A percentile compares a stretch with the other conserved stretches of the same genome.
These are phyloP conservation scores for Tricholoma saponaceum DNA, from an alignment of 768 basidiomycete genomes.

Conservation along the genomic window DNA sequence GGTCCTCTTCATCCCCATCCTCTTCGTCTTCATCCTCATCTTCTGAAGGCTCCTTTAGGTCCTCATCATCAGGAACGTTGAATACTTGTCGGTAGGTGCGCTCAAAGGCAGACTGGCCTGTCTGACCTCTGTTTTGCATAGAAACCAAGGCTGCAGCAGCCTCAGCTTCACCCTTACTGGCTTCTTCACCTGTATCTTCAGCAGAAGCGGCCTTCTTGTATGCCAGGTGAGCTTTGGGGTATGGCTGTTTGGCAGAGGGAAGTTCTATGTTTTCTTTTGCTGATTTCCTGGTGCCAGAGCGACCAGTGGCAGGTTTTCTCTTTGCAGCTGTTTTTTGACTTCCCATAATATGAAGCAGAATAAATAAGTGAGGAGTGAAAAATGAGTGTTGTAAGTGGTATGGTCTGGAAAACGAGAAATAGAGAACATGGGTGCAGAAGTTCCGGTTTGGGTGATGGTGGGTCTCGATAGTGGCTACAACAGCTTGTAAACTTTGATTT, in stretches of 20 bases:
- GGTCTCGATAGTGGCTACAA: no score
- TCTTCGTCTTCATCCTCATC: no score
- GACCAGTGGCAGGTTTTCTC: background rate
- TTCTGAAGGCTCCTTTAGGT: no score
- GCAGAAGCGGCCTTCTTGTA: background rate
- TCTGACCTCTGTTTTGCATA: no score
- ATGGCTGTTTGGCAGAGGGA: background rate
- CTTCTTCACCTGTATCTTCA: background rate
- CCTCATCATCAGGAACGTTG: no score
- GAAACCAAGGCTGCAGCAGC: background rate
- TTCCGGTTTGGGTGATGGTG: background rate
- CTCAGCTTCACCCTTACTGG: background rate
- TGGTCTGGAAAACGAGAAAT: background rate
- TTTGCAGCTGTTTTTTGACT: background rate
- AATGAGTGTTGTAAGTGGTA: background rate
- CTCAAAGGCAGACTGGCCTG: no score
- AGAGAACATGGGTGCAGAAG: background rate
- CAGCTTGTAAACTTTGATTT: no score
- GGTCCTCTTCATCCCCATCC: no score
- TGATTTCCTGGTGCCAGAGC: background rate
- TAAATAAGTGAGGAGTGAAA: background rate
- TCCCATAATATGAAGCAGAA: background rate
- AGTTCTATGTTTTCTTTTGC: background rate
- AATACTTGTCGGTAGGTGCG: no score
- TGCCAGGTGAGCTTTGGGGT: background rate